A percentile compares a stretch with the other conserved stretches of the same genome.
These are phyloP conservation scores for Arabidopsis arenosa DNA, from an alignment of 345 rosid genomes.

Conservation along the genomic window DNA sequence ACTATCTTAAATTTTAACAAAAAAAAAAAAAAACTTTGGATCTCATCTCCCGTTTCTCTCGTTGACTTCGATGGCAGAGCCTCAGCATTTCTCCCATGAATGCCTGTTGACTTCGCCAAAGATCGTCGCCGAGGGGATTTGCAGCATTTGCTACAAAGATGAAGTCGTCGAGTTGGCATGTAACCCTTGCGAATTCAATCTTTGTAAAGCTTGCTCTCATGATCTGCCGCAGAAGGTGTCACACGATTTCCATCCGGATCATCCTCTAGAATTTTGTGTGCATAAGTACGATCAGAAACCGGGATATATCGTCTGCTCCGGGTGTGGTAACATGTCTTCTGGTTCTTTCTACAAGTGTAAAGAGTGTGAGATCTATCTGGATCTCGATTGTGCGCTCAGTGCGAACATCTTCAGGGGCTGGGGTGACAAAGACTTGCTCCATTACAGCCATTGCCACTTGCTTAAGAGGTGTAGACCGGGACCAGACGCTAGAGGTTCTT, in stretches of 20 bases:
- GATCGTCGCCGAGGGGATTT: not conserved
- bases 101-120: not conserved
- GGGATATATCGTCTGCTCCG: slow-evolving; percentile 8
- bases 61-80: slow-evolving; percentile 5
- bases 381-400: slow-evolving; percentile 12
- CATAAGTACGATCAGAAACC: not conserved
- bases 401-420: not conserved
- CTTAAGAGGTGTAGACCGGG: slow-evolving; percentile 15
- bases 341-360: slow-evolving; percentile 17
- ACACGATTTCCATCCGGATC: slow-evolving; percentile 26
- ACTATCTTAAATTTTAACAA: not conserved
- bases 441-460: slow-evolving; percentile 12
- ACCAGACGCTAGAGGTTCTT: not conserved
- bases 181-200: not conserved
- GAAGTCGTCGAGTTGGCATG: not conserved
- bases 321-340: slow-evolving; percentile 20
- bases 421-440: not conserved
- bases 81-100: slow-evolving; percentile 1
- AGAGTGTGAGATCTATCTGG: slow-evolving; percentile 25
- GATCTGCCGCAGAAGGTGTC: not conserved
- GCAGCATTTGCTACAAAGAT: slow-evolving; percentile 32
- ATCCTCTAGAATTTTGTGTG: slow-evolving; percentile 15
- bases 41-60: not conserved
- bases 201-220: slow-evolving; percentile 26
- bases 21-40: not conserved